A percentile compares a stretch with the other conserved stretches of the same genome.
These are phyloP conservation scores for Populus pruinosa DNA, from an alignment of 345 rosid genomes.

Conservation along the genomic window DNA sequence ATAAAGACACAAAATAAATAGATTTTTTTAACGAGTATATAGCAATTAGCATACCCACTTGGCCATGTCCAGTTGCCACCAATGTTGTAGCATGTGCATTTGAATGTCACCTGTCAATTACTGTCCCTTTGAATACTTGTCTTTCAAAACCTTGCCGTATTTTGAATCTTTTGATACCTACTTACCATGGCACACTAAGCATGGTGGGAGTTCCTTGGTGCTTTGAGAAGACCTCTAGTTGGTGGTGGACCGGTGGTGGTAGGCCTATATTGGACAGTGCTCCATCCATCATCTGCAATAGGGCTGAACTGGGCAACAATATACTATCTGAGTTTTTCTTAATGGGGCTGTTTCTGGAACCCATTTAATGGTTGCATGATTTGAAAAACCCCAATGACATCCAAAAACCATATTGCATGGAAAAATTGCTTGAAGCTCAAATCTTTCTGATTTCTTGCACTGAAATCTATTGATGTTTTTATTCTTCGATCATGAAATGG, in stretches of 20 bases:
- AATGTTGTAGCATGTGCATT: not conserved
- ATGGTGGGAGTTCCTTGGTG: not conserved
- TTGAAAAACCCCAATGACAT: not conserved
- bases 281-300: not conserved
- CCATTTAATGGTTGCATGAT: not conserved
- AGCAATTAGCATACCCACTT: not conserved
- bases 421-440: no score
- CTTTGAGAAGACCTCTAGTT: not conserved
- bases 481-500: not conserved
- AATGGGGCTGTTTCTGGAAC: not conserved
- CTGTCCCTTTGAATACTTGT: not conserved
- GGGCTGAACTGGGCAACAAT: not conserved
- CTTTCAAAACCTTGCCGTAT: not conserved
- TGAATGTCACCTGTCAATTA: not conserved
- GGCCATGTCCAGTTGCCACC: constrained; percentile 2
- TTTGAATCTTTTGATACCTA: not conserved
- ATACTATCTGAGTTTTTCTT: not conserved
- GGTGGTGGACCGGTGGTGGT: not conserved
- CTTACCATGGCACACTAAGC: not conserved
- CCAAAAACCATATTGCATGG: not conserved
- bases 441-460: no score
- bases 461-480: not conserved
- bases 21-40: not conserved
- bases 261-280: not conserved
- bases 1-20: not conserved